phyloP scores from a whole-genome alignment of 2,329 filamentous ascomycete genomes.

The Beauveria sp. region DNA sequence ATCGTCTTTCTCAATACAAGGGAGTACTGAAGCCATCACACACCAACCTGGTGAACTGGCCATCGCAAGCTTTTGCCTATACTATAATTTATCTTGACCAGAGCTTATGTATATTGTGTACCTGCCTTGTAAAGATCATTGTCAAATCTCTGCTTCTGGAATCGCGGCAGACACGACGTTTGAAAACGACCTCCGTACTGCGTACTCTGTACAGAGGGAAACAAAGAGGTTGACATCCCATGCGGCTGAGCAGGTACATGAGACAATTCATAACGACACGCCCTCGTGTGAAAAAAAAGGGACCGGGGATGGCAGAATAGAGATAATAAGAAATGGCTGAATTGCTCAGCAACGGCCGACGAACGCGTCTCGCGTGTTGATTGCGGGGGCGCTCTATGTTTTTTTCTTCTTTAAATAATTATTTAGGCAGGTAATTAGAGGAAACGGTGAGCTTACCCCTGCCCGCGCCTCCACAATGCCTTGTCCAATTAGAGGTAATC shows the following conservation, averaged over 20 bases:
- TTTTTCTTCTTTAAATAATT: not conserved
- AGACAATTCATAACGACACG: not conserved
- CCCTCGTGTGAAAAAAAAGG: not conserved
- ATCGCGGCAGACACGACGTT: too few relatives aligned
- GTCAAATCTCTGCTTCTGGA: too few relatives aligned
- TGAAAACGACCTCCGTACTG: too few relatives aligned
- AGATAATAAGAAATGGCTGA: not conserved
- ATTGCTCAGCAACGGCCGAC: not conserved
- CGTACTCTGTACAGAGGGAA: too few relatives aligned
- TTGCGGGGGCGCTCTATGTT: not conserved
- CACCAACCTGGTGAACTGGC: too few relatives aligned
- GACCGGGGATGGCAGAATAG: not conserved
- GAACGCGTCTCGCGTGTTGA: not conserved
- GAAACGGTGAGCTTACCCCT: constrained; percentile 1
- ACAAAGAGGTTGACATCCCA: not conserved
- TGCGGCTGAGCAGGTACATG: not conserved
- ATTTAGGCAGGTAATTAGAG: too few relatives aligned
- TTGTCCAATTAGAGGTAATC: not conserved
- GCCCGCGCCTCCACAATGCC: not conserved
- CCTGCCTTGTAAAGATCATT: too few relatives aligned
- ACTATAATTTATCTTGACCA: too few relatives aligned
- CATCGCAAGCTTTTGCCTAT: too few relatives aligned
- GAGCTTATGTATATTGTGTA: too few relatives aligned
- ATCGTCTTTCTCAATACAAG: too few relatives aligned
- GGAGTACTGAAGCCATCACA: too few relatives aligned